Percentiles rank a stretch among this genome's conserved stretches.
Evolutionary conservation across 768 basidiomycete species (phyloP).

Genomic region (Mrakia frigida): DNA sequence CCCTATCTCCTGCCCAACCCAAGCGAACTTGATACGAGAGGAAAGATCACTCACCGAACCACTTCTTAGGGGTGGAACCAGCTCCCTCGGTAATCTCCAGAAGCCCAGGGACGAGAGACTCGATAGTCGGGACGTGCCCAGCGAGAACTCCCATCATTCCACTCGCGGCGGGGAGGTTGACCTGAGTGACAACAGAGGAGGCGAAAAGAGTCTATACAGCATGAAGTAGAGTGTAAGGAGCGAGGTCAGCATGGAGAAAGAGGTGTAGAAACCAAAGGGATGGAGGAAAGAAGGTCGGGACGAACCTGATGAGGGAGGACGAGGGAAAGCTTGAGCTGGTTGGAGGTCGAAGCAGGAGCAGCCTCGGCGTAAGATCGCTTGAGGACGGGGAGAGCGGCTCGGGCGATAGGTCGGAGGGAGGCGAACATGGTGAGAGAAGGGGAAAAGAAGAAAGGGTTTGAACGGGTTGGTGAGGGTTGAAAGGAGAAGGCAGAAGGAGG

Average conservation of each 20-base stretch:
- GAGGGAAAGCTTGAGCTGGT: constrained; percentile 87
- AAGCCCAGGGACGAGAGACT: constrained; percentile 87
- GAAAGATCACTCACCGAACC: constrained; percentile 76
- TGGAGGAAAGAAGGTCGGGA: constrained; percentile 30
- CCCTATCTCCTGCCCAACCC: not conserved
- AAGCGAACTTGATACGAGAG: not conserved
- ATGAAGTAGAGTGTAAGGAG: constrained; percentile 1
- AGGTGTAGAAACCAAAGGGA: not conserved
- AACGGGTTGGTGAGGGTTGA: not conserved
- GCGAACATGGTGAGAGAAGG: constrained; percentile 12
- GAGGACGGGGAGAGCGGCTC: constrained; percentile 46
- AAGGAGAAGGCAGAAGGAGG: not conserved
- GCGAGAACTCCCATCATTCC: constrained; percentile 99
- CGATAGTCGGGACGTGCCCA: constrained; percentile 97
- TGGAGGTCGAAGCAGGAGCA: constrained; percentile 47
- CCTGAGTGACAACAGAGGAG: constrained; percentile 87
- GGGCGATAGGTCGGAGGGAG: constrained; percentile 25
- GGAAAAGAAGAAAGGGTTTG: not conserved
- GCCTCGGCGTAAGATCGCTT: constrained; percentile 89
- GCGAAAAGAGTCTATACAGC: constrained; percentile 86
- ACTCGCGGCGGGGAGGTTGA: constrained; percentile 85
- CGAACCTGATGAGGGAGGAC: constrained; percentile 91
- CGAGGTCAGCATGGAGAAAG: no score
- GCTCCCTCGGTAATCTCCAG: constrained; percentile 83
- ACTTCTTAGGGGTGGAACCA: constrained; percentile 75